phyloP scores from a whole-genome alignment of 129 eudicot species.

The Centaurea solstitialis region DNA sequence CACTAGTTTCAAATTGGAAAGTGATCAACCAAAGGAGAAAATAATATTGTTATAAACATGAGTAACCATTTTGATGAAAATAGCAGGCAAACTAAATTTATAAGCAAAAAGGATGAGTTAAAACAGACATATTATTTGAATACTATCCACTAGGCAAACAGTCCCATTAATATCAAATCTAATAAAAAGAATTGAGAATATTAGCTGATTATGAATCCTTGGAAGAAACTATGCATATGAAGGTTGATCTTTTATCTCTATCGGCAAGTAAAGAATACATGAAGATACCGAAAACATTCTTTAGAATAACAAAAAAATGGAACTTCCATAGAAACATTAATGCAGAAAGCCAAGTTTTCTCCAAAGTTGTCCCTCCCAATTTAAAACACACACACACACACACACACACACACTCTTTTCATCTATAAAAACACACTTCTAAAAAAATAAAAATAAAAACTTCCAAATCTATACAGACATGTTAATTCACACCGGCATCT shows the following conservation, averaged over 20 bases:
- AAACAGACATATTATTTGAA: slow-evolving; percentile 5
- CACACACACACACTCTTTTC: no score
- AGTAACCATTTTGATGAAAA: not conserved
- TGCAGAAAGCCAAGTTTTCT: no score
- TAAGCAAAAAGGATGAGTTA: not conserved
- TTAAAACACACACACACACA: no score
- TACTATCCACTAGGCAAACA: slow-evolving; percentile 1
- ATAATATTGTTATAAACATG: no score
- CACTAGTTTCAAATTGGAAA: slow-evolving; percentile 14
- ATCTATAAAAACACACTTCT: not conserved
- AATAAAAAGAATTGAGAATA: not conserved
- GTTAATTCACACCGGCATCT: no score
- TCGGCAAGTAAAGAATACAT: not conserved
- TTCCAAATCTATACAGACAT: no score
- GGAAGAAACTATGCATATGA: slow-evolving; percentile 2
- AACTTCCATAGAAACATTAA: not conserved
- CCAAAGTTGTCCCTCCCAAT: no score
- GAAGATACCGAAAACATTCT: not conserved
- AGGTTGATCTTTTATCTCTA: slow-evolving; percentile 17
- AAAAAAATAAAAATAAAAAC: not conserved
- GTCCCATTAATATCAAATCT: not conserved
- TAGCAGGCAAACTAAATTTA: not conserved
- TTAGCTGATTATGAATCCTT: not conserved
- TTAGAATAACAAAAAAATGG: not conserved
- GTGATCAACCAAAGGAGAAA: slow-evolving; percentile 14